Evolutionary conservation across 2,329 filamentous ascomycete genomes (phyloP), one percentile per base, ranked within the genome.

Genomic region (Knoxdaviesia proteae): DNA sequence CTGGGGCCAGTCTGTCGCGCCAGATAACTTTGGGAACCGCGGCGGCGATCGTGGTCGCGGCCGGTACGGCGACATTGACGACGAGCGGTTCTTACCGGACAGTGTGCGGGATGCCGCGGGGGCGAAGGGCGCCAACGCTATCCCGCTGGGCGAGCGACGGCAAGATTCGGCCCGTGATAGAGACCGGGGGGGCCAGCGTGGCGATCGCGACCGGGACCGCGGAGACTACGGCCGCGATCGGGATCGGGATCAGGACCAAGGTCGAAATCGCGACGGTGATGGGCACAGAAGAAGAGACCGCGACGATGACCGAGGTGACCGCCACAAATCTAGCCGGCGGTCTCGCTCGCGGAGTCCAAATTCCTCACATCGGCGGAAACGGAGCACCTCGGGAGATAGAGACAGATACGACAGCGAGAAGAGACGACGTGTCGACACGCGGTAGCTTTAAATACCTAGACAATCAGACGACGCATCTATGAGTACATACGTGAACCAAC

Each of bases 81-180:
- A 84, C 52, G 80, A 81, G 44, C 58, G 80, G 45, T 86, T 82
- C 53, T 67, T 67, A 51, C 70, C 77, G 3, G 80, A 86, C 52
- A 65, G 67, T 7, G 69, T 69, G 42, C 58, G 67, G 7, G 63
- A 32, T 61, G 60, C 46, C 50, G 55, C 5, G 57, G 53, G 35
- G 65, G 62, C 30, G 63, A 74, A 71, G 44, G 80, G 80, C 1
- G 78, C 80, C 2, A 87, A 87, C 57, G 73, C 72, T 4, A 69
- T 77, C 43, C 77, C 79, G 1, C 60, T 87, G 29, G 80, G 78
- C 0, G 73, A 79, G 49, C 61, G 76, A 41, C 71, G 67, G 53
- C 54, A 56, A 6, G 53, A 54, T 3, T 49, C 47, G 34, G 49
- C 37, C 48, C 53, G 57, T 33, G 45, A 55, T 42, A 42, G 50